Base-by-base conservation (phyloP, 2,329 filamentous ascomycete species). In the Paecilomyces fulvus region DNA sequence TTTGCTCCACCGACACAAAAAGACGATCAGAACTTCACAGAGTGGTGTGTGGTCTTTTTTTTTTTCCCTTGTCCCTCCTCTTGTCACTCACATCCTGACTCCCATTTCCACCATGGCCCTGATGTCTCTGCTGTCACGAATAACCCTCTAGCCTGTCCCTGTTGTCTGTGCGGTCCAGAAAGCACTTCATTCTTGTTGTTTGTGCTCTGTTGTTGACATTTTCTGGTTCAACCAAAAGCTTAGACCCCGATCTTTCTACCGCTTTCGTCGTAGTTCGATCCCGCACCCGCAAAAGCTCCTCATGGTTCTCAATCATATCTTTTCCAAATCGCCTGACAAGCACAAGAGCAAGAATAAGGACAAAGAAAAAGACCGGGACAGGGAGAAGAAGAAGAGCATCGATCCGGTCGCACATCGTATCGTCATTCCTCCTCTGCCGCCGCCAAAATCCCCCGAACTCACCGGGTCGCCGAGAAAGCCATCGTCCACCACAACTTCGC, bases 241-340 rank as follows among this genome's bases (percentile, higher is more conserved):
- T 23, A 53, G 30, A 60, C 52, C 51, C 21, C 46, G 55, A 55
- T 17, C 55, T 57, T 73, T 73, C 71, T 68, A 72, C 70, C 70
- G 70, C 70, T 68, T 73, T 73, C 70, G 70, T 65, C 64, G 65
- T 58, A 61, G 62, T 73, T 72, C 70, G 67, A 73, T 68, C 52
- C 58, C 59, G 59, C 61, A 54, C 65, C 62, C 56, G 54, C 55
- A 48, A 23, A 43, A 43, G 37, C 37, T 43, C 53, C 57, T 58
- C 61, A 72, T 73, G 67, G 70, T 69, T 61, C 68, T 72, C 65
- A 65, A 64, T 65, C 71, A 65, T 61, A 63, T 70, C 64, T 74
- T 74, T 67, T 68, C 72, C 62, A 67, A 70, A 60, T 65, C 62
- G 53, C 57, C 63, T 20, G 43, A 58, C 49, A 58, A 54, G 28